Evolutionary conservation across 2,329 filamentous ascomycete species (phyloP).

Genomic region (Penicillium olsonii): DNA sequence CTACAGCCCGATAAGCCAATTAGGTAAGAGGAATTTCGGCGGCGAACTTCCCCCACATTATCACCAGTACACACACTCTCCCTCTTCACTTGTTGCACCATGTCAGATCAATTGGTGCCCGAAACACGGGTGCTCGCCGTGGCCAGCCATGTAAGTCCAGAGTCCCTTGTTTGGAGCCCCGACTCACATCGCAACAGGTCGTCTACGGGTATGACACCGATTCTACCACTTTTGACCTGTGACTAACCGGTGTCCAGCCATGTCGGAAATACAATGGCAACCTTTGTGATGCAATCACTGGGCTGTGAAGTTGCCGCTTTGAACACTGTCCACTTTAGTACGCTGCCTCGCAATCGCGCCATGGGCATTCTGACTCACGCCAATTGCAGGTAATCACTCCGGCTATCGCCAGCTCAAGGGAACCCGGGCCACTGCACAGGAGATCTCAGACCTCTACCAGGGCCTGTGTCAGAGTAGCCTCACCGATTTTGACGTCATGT

Average conservation of each 20-base stretch:
- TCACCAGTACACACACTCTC: constrained; percentile 1
- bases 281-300: constrained; percentile 88
- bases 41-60: constrained; percentile 13
- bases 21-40: constrained; percentile 20
- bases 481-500: constrained; percentile 87
- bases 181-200: constrained; percentile 27
- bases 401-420: constrained; percentile 89
- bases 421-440: constrained; percentile 74
- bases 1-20: constrained; percentile 14
- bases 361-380: not conserved
- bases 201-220: constrained; percentile 34
- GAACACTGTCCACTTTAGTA: constrained; percentile 98
- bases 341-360: constrained; percentile 34
- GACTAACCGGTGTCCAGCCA: constrained; percentile 60
- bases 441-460: constrained; percentile 81
- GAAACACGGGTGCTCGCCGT: constrained; percentile 77
- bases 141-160: constrained; percentile 78
- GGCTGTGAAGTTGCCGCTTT: constrained; percentile 92
- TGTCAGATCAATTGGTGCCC: constrained; percentile 51
- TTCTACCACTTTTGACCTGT: constrained; percentile 10
- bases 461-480: constrained; percentile 82
- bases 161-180: constrained; percentile 36
- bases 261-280: constrained; percentile 97
- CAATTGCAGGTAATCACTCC: constrained; percentile 78
- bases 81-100: constrained; percentile 17